A percentile compares a stretch with the other conserved stretches of the same genome.
phyloP scores from a whole-genome alignment of 1,284 basidiomycete species.

The Rugosomyces carneus region DNA sequence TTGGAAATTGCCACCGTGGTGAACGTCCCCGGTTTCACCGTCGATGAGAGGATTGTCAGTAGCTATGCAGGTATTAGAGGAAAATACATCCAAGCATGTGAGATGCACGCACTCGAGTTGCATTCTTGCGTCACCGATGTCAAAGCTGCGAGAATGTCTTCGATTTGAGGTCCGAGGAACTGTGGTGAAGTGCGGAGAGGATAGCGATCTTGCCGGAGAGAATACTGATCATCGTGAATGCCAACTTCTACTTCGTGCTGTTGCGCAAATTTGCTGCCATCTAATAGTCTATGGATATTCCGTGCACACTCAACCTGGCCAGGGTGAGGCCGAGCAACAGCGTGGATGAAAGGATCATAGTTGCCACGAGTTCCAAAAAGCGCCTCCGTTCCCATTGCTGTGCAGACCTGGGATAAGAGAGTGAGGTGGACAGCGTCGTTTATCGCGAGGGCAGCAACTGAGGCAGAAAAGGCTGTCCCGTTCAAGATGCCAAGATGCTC shows the following conservation, averaged over 20 bases:
- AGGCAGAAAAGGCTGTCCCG: conserved; percentile 79
- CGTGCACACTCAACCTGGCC: conserved; percentile 76
- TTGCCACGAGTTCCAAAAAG: conserved; percentile 66
- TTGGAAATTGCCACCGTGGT: conserved; percentile 81
- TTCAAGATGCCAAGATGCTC: conserved; percentile 82
- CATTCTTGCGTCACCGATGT: conserved; percentile 68
- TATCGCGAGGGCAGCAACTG: conserved; percentile 60
- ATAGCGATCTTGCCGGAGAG: conserved; percentile 60
- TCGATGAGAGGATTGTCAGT: conserved; percentile 77
- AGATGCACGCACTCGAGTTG: conserved; percentile 68
- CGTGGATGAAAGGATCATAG: conserved; percentile 78
- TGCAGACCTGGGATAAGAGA: conserved; percentile 69
- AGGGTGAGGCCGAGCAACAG: conserved; percentile 76
- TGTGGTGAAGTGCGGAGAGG: conserved; percentile 80
- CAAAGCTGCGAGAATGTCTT: conserved; percentile 68
- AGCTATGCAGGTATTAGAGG: conserved; percentile 30
- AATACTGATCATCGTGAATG: conserved; percentile 60
- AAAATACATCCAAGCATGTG: conserved; percentile 8
- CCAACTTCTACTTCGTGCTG: conserved; percentile 41
- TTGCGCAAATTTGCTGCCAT: conserved; percentile 63
- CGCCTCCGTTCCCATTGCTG: conserved; percentile 82
- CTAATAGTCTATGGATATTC: conserved; percentile 61
- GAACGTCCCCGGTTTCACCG: conserved; percentile 56
- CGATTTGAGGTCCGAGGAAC: conserved; percentile 83
- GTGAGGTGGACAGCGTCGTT: conserved; percentile 71